These are phyloP conservation scores for Phialophora chinensis DNA, from an alignment of 2,329 filamentous ascomycete species.

Conservation along the genomic window DNA sequence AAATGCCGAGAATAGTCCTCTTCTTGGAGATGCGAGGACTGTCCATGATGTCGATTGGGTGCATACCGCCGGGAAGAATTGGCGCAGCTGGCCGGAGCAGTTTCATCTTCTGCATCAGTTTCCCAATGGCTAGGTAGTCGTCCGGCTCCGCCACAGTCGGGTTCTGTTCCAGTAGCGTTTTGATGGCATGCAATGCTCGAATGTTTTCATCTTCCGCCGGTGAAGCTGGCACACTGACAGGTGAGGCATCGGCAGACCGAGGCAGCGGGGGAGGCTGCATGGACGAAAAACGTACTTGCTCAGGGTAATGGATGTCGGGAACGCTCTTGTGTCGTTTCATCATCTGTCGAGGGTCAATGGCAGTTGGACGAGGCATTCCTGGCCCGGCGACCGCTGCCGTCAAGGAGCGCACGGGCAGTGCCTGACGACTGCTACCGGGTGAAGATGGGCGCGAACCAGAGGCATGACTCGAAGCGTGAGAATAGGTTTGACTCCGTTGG, in stretches of 20 bases:
- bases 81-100: slow-evolving; percentile 61
- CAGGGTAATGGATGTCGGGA: slow-evolving; percentile 53
- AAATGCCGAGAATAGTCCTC: slow-evolving; percentile 50
- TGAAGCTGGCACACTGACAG: slow-evolving; percentile 61
- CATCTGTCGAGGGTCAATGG: slow-evolving; percentile 43
- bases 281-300: slow-evolving; percentile 47
- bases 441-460: slow-evolving; percentile 55
- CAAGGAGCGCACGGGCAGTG: slow-evolving; percentile 39
- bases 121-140: slow-evolving; percentile 78
- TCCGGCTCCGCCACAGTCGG: slow-evolving; percentile 75
- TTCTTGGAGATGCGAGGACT: slow-evolving; percentile 52
- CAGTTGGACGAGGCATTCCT: slow-evolving; percentile 40
- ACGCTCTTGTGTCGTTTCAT: slow-evolving; percentile 54
- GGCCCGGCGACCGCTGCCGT: slow-evolving; percentile 33
- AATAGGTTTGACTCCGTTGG: slow-evolving; percentile 87
- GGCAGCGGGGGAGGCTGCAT: slow-evolving; percentile 50
- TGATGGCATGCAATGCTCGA: slow-evolving; percentile 77
- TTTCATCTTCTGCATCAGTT: slow-evolving; percentile 84
- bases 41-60: slow-evolving; percentile 52
- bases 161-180: slow-evolving; percentile 79
- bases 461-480: slow-evolving; percentile 57
- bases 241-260: slow-evolving; percentile 50
- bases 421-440: slow-evolving; percentile 31
- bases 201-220: slow-evolving; percentile 85
- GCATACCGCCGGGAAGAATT: slow-evolving; percentile 50